A percentile compares a stretch with the other conserved stretches of the same genome.
These are phyloP conservation scores for Pichia membranifaciens DNA, from an alignment of 805 yeast species.

Conservation along the genomic window DNA sequence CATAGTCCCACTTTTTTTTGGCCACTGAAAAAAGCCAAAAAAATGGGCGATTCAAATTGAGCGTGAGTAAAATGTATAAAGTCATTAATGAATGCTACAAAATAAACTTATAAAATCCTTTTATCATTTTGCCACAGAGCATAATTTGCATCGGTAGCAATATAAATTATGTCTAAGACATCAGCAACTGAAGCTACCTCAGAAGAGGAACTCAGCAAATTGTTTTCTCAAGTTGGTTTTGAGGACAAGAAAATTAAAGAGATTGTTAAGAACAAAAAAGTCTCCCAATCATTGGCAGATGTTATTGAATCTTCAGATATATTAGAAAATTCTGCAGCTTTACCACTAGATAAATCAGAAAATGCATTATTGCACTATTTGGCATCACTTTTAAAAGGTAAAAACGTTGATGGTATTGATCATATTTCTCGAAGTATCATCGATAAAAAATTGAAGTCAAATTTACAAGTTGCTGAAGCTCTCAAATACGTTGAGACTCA, in stretches of 20 bases:
- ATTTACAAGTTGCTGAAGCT: conserved; percentile 76
- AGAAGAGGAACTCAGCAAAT: conserved; percentile 21
- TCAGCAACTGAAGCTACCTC: conserved; percentile 1
- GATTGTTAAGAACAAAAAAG: conserved; percentile 79
- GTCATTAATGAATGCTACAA: too few relatives aligned
- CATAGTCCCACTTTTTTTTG: too few relatives aligned
- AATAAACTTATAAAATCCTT: too few relatives aligned
- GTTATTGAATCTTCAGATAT: conserved; percentile 43
- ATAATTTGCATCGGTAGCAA: not conserved
- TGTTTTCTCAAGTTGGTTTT: conserved; percentile 52
- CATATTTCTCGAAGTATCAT: conserved; percentile 56
- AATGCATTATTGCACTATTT: conserved; percentile 68
- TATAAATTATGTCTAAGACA: not conserved
- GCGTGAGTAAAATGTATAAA: too few relatives aligned
- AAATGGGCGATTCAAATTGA: too few relatives aligned
- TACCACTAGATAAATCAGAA: conserved; percentile 49
- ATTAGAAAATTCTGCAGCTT: conserved; percentile 12
- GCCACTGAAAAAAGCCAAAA: too few relatives aligned
- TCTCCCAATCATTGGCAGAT: conserved; percentile 59
- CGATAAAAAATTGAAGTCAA: conserved; percentile 57
- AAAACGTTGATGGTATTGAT: conserved; percentile 42
- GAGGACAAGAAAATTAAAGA: conserved; percentile 73
- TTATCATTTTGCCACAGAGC: too few relatives aligned
- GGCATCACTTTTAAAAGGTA: conserved; percentile 66
- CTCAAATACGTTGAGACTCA: conserved; percentile 58